A percentile compares a stretch with the other conserved stretches of the same genome.
Evolutionary conservation across 257 asterid genomes (phyloP).

Genomic region (Scutellaria galericulata): DNA sequence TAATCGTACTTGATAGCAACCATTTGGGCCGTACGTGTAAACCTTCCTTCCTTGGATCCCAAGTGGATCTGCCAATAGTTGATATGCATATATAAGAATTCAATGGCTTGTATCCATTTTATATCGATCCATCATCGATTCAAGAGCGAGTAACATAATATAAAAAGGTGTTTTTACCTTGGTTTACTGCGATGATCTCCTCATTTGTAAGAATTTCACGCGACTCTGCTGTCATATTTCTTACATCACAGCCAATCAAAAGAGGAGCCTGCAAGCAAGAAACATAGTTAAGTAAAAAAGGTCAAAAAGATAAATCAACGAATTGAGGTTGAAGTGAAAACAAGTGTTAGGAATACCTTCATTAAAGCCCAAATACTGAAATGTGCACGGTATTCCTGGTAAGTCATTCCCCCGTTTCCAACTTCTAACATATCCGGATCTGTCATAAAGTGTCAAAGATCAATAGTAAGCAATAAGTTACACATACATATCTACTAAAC

Average conservation of each 20-base stretch:
- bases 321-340: slow-evolving; percentile 24
- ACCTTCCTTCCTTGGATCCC: slow-evolving; percentile 81
- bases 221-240: slow-evolving; percentile 78
- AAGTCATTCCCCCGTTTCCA: slow-evolving; percentile 94
- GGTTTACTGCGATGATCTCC: slow-evolving; percentile 85
- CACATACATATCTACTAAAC: neutral
- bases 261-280: slow-evolving; percentile 69
- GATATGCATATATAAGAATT: slow-evolving; percentile 10
- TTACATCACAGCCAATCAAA: slow-evolving; percentile 86
- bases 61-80: slow-evolving; percentile 53
- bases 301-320: neutral
- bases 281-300: neutral
- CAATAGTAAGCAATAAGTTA: neutral
- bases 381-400: slow-evolving; percentile 83
- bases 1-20: slow-evolving; percentile 56
- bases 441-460: slow-evolving; percentile 39
- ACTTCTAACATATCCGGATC: slow-evolving; percentile 98
- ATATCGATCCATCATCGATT: neutral
- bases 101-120: neutral
- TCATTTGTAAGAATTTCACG: slow-evolving; percentile 66
- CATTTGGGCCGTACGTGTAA: slow-evolving; percentile 49
- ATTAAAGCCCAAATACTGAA: slow-evolving; percentile 96
- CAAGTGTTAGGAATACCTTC: slow-evolving; percentile 60
- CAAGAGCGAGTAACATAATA: neutral
- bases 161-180: slow-evolving; percentile 52